Conservation (phyloP, 345 rosid genomes). For the Kernera saxatilis region DNA sequence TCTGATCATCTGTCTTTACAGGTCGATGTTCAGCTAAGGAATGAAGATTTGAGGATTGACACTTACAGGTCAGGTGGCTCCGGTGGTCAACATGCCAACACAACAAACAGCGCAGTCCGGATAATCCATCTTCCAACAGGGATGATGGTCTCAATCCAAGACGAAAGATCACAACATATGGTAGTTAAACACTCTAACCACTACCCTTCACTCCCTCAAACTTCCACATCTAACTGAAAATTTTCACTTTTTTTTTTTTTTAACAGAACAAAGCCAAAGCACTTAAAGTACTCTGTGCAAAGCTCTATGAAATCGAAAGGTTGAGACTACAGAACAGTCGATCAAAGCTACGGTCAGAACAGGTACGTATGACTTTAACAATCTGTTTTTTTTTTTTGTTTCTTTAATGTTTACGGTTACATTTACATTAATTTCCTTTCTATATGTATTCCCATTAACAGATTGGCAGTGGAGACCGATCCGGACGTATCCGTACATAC, state of each 20-base stretch:
- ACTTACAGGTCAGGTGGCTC: slow-evolving; percentile 90
- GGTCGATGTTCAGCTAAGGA: slow-evolving; percentile 90
- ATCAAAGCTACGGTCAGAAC: slow-evolving; percentile 79
- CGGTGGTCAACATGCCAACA: slow-evolving; percentile 90
- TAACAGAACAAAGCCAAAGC: slow-evolving; percentile 88
- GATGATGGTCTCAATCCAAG: slow-evolving; percentile 82
- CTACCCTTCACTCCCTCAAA: neutral
- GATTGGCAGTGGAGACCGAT: slow-evolving; percentile 94
- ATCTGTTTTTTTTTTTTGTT: too few relatives aligned
- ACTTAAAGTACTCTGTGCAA: slow-evolving; percentile 82
- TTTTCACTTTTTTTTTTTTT: neutral
- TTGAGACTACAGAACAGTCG: slow-evolving; percentile 59
- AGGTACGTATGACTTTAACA: slow-evolving; percentile 39
- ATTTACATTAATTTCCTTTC: neutral
- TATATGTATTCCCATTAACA: slow-evolving; percentile 29
- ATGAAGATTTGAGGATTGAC: slow-evolving; percentile 89
- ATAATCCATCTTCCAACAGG: slow-evolving; percentile 77
- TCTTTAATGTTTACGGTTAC: slow-evolving; percentile 9
- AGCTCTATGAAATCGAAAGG: slow-evolving; percentile 91
- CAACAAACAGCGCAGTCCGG: slow-evolving; percentile 93
- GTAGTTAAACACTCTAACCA: slow-evolving; percentile 33
- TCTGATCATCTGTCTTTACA: slow-evolving; percentile 23
- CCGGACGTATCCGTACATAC: slow-evolving; percentile 87
- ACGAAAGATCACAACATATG: slow-evolving; percentile 96
- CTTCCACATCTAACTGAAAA: neutral